Conservation (phyloP, 2,329 filamentous ascomycete species). For the Neoscytalidium dimidiatum region DNA sequence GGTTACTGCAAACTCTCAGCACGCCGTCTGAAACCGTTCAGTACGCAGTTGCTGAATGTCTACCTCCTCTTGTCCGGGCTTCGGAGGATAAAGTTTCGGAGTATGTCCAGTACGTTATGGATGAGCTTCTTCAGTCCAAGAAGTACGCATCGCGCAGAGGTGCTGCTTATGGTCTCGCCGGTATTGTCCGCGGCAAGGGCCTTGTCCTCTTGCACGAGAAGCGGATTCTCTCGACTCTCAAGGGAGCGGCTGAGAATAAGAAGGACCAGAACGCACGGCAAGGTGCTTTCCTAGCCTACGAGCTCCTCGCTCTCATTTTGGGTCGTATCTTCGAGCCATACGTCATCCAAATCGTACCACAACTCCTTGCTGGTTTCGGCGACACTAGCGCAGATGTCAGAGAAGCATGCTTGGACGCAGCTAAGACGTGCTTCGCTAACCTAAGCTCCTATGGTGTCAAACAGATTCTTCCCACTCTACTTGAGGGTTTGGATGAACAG, state of each 20-base stretch:
- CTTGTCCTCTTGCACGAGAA: slow-evolving; percentile 80
- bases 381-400: slow-evolving; percentile 87
- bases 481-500: slow-evolving; percentile 88
- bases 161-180: slow-evolving; percentile 91
- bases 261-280: slow-evolving; percentile 88
- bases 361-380: slow-evolving; percentile 85
- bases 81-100: slow-evolving; percentile 74
- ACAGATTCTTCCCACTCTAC: slow-evolving; percentile 84
- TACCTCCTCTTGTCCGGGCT: slow-evolving; percentile 85
- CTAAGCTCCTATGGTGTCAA: slow-evolving; percentile 96
- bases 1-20: slow-evolving; percentile 81
- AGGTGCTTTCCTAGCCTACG: slow-evolving; percentile 85
- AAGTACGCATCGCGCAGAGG: slow-evolving; percentile 91
- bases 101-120: slow-evolving; percentile 79
- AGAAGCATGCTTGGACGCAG: slow-evolving; percentile 87
- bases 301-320: slow-evolving; percentile 83
- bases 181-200: slow-evolving; percentile 85
- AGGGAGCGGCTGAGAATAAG: slow-evolving; percentile 87
- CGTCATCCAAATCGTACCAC: slow-evolving; percentile 90
- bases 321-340: slow-evolving; percentile 94
- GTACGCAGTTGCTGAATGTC: slow-evolving; percentile 90
- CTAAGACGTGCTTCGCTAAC: slow-evolving; percentile 91
- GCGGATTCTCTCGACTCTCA: slow-evolving; percentile 80
- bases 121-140: slow-evolving; percentile 81
- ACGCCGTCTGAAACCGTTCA: slow-evolving; percentile 97